A percentile compares a stretch with the other conserved stretches of the same genome.
Evolutionary conservation across 2,329 filamentous ascomycete species (phyloP).

Genomic region (Cryphonectria radicalis): DNA sequence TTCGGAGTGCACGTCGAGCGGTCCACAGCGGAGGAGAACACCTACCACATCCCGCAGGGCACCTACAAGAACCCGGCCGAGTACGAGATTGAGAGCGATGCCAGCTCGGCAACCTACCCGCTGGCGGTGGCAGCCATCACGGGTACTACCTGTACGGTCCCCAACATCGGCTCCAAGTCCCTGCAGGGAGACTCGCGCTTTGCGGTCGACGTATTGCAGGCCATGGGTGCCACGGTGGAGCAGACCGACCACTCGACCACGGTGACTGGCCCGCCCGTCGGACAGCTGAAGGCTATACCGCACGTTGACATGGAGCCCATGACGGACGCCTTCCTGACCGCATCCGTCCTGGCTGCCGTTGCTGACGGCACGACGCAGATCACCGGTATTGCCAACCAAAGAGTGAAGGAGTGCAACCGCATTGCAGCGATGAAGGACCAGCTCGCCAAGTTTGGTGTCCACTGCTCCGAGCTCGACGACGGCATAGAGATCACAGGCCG

Average conservation of each 20-base stretch:
- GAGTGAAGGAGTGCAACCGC: conserved; percentile 97
- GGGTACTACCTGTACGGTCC: conserved; percentile 91
- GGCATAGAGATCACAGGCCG: conserved; percentile 77
- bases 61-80: conserved; percentile 81
- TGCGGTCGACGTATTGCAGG: conserved; percentile 83
- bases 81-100: conserved; percentile 95
- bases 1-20: conserved; percentile 84
- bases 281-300: conserved; percentile 72
- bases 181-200: conserved; percentile 95
- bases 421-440: conserved; percentile 96
- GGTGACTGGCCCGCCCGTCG: conserved; percentile 82
- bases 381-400: conserved; percentile 93
- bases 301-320: conserved; percentile 98
- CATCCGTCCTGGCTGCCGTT: conserved; percentile 89
- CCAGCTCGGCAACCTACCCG: conserved; percentile 96
- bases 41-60: conserved; percentile 90
- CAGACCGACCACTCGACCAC: conserved; percentile 88
- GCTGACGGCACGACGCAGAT: conserved; percentile 84
- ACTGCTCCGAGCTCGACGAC: conserved; percentile 86
- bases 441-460: conserved; percentile 89
- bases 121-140: conserved; percentile 93
- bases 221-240: conserved; percentile 91
- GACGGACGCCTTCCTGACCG: conserved; percentile 97
- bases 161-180: conserved; percentile 91
- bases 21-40: conserved; percentile 80